These are phyloP conservation scores for Protomyces lactucae-debilis DNA, from an alignment of 1,139 yeast genomes.

Conservation along the genomic window DNA sequence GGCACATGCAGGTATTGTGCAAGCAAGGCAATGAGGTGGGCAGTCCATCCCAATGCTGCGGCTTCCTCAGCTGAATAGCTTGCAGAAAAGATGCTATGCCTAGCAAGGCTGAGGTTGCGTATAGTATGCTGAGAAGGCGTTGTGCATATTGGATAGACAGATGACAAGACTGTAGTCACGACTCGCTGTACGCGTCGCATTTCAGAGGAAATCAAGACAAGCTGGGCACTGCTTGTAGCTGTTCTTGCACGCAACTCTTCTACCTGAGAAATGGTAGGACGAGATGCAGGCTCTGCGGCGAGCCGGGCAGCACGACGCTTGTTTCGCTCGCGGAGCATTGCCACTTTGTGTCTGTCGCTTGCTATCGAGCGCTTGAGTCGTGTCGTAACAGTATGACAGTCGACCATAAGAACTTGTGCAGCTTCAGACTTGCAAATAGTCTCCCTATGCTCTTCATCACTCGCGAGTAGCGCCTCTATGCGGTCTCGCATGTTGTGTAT, in stretches of 20 bases:
- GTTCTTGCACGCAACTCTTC: neutral
- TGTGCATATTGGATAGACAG: constrained; percentile 4
- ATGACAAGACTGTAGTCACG: constrained; percentile 5
- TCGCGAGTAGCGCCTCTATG: neutral
- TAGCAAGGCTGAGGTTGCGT: constrained; percentile 6
- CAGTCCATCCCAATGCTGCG: constrained; percentile 50
- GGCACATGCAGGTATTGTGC: constrained; percentile 48
- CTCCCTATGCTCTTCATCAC: neutral
- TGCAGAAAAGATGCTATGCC: constrained; percentile 6
- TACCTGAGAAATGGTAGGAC: neutral
- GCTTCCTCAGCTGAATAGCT: constrained; percentile 40
- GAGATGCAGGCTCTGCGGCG: neutral
- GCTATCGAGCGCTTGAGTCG: neutral
- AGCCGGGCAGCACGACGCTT: neutral
- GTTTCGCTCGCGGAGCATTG: neutral
- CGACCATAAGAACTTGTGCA: neutral
- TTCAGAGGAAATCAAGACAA: constrained; percentile 6
- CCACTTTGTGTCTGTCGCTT: neutral
- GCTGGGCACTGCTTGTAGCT: neutral
- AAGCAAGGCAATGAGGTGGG: constrained; percentile 45
- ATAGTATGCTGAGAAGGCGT: neutral
- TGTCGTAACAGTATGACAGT: neutral
- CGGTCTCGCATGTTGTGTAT: neutral
- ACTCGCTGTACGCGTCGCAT: constrained; percentile 7
- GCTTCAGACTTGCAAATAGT: neutral